Conservation (phyloP, 345 rosid species). For the Brassica carinata region DNA sequence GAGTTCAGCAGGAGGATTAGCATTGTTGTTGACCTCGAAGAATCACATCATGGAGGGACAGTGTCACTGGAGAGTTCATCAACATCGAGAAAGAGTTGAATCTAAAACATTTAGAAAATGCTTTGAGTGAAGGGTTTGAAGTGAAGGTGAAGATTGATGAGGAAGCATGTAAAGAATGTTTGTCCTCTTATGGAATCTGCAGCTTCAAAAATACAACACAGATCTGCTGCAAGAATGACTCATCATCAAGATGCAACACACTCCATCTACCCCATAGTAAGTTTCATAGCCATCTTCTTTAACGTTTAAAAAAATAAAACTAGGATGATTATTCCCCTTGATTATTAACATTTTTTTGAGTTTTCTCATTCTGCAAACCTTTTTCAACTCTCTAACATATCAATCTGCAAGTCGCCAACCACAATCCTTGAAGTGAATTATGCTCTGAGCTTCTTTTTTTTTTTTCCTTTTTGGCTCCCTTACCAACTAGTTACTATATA, state of each 20-base stretch:
- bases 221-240: not conserved
- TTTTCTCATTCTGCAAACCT: not conserved
- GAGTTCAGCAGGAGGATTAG: too few species aligned
- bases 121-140: slow-evolving; percentile 16
- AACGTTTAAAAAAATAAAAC: not conserved
- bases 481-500: not conserved
- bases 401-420: not conserved
- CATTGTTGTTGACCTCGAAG: too few species aligned
- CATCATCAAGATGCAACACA: not conserved
- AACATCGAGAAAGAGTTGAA: not conserved
- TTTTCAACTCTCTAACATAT: not conserved
- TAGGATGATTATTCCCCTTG: not conserved
- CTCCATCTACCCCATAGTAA: not conserved
- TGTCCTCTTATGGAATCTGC: not conserved
- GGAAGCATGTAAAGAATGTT: not conserved
- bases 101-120: not conserved
- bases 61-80: too few species aligned
- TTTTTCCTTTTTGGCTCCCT: not conserved
- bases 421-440: not conserved
- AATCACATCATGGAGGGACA: too few species aligned
- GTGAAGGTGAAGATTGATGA: not conserved
- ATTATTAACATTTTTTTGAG: not conserved
- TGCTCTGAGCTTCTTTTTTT: too few species aligned
- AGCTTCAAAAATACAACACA: not conserved
- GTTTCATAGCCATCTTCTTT: not conserved